Base-by-base conservation (phyloP, 768 basidiomycete species). In the Tylopilus felleus region DNA sequence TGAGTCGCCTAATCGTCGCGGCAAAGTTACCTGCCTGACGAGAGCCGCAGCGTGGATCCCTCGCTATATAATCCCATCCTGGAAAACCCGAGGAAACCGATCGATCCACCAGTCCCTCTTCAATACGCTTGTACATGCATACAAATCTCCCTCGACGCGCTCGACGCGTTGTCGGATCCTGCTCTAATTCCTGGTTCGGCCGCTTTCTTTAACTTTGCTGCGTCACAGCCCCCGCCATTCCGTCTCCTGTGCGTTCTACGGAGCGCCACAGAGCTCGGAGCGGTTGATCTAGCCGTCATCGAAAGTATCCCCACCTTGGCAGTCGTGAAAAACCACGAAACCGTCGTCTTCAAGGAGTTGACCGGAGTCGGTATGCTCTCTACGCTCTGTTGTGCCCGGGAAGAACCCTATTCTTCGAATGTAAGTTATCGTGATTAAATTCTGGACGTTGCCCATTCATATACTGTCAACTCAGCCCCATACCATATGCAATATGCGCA, bases 401-500 rank as follows among this genome's bases (percentile, higher is more conserved):
- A 71, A 17, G 56, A 58, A 17, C 56, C 59, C 2, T 59, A 63
- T 56, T 71, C 69, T 16, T 60, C 66, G 3, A 41, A 63, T 6
- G 67, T 68, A 45, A 67, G 67, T 60, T 10, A 8, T 21, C 21
- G 5, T 35, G 8, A 3, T 17, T 19, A n/a, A 14, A 16, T 2
- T 13, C 21, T n/a, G 1, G 13, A 16, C 6, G 12, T 29, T 8
- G 1, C 29, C 16, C 60, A 22, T 22, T 67, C 39, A 69, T 31
- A 7, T 5, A 12, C 25, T n/a, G 16, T 48, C 38, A 9, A 19
- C 29, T 49, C 22, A 82, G 81, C 67, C 69, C 25, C 78, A 82
- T 60, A 69, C 70, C 22, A 79, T 86, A 54, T 75, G 73, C 51
- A 78, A 75, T n/a, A 67, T 82, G 46, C 77, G 81, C 28, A 73